Base-by-base conservation (phyloP, 345 rosid genomes). In the Citrus unshiu region DNA sequence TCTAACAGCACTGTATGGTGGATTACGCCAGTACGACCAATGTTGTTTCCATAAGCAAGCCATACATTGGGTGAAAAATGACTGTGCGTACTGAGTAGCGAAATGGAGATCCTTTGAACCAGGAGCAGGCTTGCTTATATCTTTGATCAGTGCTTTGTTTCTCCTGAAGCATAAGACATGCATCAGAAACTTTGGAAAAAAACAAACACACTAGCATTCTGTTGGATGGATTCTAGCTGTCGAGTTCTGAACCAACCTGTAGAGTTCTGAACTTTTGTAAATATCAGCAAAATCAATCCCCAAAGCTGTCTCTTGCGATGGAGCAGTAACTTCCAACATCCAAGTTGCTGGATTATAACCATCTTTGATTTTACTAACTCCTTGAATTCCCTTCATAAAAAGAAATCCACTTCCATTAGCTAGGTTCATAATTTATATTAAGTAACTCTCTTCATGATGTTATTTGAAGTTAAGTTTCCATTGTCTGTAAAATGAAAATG, bases 301-400 rank as follows among this genome's bases (percentile, higher is more conserved):
- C 79, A 90, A 14, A 61, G 81, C 65, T n/a, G 63, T 6, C 59
- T 86, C 91, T 76, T 83, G 91, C 0, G 84, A 81, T 39, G 78
- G 29, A 65, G 81, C 57, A 12, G 85, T 76, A 43, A 88, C 88
- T 61, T 88, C 91, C 62, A 86, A 68, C 91, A 88, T 88, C 91
- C 91, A 88, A 5, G 89, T 88, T 59, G 91, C 91, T 6, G 91
- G 91, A 61, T 88, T 86, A 39, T 85, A 78, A 49, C 88, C 91
- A 72, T 88, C 89, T 54, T 69, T 82, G 54, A 86, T 85, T 62
- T 78, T 77, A 49, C 60, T 18, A 2, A 84, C 86, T 59, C 91
- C 89, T 59, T 78, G 75, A 60, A 86, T 72, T 43, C 49, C 83
- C 91, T 88, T 32, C 27, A 61, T 34, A 29, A 6, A 65, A 19